A percentile compares a stretch with the other conserved stretches of the same genome.
Evolutionary conservation across 306 rosid genomes (phyloP).

Genomic region (Trifolium repens): DNA sequence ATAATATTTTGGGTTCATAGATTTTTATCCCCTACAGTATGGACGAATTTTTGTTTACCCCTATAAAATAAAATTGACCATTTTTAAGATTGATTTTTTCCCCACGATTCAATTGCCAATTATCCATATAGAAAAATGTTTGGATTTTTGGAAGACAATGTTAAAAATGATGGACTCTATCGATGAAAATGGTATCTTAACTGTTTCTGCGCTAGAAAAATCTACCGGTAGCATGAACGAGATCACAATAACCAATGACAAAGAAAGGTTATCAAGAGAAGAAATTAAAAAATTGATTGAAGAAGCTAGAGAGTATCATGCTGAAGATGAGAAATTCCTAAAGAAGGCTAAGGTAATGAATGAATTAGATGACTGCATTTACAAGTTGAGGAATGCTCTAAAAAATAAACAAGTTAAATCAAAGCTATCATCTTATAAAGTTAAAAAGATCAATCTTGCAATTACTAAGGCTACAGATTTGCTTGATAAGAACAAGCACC

Average conservation of each 20-base stretch:
- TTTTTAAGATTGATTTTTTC: no score
- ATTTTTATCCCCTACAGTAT: no score
- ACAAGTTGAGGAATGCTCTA: constrained; percentile 41
- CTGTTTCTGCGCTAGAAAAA: constrained; percentile 51
- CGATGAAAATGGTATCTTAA: constrained; percentile 53
- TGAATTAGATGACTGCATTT: constrained; percentile 45
- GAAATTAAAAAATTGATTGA: constrained; percentile 52
- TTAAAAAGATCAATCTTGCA: constrained; percentile 27
- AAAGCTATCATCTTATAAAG: constrained; percentile 19
- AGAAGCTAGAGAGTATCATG: constrained; percentile 49
- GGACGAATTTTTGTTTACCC: no score
- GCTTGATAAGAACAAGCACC: not conserved
- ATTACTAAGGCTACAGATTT: not conserved
- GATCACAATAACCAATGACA: constrained; percentile 52
- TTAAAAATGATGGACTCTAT: not conserved
- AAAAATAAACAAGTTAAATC: constrained; percentile 35
- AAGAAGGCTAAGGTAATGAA: constrained; percentile 43
- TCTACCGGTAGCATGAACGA: constrained; percentile 39
- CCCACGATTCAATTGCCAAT: no score
- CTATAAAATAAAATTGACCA: no score
- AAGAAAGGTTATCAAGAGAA: constrained; percentile 44
- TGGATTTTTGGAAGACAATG: no score
- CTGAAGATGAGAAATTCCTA: constrained; percentile 46
- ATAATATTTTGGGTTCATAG: no score
- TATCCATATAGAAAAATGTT: no score